Evolutionary conservation across 73 alveolate genomes (phyloP), one percentile per base, ranked within the genome.

Genomic region (Stentor roeselii): DNA sequence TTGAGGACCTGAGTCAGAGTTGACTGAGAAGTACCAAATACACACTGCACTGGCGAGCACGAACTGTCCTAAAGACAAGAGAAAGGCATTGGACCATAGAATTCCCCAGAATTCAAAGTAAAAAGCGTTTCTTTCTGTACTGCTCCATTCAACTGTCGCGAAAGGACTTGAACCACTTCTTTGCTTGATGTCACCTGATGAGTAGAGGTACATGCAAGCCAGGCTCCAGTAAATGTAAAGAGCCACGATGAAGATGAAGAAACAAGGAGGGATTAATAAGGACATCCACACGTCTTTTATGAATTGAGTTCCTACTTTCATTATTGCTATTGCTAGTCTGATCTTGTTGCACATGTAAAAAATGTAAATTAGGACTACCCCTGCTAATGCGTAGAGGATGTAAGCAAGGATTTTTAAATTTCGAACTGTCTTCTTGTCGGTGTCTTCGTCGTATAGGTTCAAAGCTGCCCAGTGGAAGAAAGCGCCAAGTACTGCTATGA

Each of bases 1-100:
- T 41, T 92, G 93, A 32, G 96, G 98, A 59, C 94, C 95, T 42
- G 99, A 93, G 36, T 93, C 98, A 86, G 95, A 95, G 36, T 93
- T 92, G 87, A 91, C 93, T 59, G 96, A 87, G 95, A 97, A 97
- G 82, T 97, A 97, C 99, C 99, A 97, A 36, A 96, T 92, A 31
- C 97, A 92, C 4, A 95, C 95, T 3, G 98, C 60, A 31, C 86
- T 75, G 3, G 90, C 89, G 32, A 86, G 67, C 14, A 89, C 77
- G 67, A 87, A 87, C 80, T 91, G 95, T n/a, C 90, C 83, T 27
- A 90, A 60, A 50, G 97, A 95, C 60, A 90, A 78, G 42, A 93
- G 78, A 39, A 93, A 88, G 2, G 94, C 98, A 89, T 91, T 84
- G 3, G 92, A 86, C 97, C 98, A 96, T 39, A 96, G 92, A 31